Evolutionary conservation across 2,329 filamentous ascomycete species (phyloP), one percentile per base, ranked within the genome.

Genomic region (Capronia coronata): DNA sequence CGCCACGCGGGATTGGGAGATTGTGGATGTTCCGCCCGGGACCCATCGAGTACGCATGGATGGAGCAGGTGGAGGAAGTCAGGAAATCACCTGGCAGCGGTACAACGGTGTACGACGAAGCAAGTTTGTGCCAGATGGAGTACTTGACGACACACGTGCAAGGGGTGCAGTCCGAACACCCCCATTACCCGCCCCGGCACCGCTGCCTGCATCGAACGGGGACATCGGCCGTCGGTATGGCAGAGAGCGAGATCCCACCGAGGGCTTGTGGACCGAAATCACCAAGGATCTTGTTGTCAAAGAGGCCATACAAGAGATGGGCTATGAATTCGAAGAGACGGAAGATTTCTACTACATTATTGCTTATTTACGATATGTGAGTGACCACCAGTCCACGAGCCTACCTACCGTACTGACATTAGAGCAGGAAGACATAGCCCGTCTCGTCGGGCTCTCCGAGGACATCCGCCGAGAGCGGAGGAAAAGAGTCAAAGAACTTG

Each of bases 181-280:
- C 62, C 48, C 52, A 7, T 18, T 46, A 5, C 48, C 51, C 1
- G 29, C 49, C 10, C 53, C 43, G 27, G 46, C 45, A 2, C 54
- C 67, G 54, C 43, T 65, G 58, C 49, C 68, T 61, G 46, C 43
- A 39, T 49, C 58, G 6, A 61, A 61, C 19, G 64, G 66, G 5
- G 65, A 66, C 11, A 66, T 72, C 49, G 69, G 64, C 18, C 75
- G 74, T 44, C 70, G 76, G 25, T 67, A 70, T 42, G 63, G 64
- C 7, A 63, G 63, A 6, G 56, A 64, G 32, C 68, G 67, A 30
- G 62, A 69, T 37, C 63, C 63, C 22, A 64, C 61, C 29, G 76
- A 78, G 48, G 80, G 84, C 52, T 86, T 94, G 73, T 97, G 91
- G 91, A 98, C 93, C 0, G 93, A 97, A 69, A 88, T 98, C 60